Percentiles rank a stretch among this genome's conserved stretches.
These are phyloP conservation scores for Trichothecium roseum DNA, from an alignment of 2,329 filamentous ascomycete genomes.

Conservation along the genomic window DNA sequence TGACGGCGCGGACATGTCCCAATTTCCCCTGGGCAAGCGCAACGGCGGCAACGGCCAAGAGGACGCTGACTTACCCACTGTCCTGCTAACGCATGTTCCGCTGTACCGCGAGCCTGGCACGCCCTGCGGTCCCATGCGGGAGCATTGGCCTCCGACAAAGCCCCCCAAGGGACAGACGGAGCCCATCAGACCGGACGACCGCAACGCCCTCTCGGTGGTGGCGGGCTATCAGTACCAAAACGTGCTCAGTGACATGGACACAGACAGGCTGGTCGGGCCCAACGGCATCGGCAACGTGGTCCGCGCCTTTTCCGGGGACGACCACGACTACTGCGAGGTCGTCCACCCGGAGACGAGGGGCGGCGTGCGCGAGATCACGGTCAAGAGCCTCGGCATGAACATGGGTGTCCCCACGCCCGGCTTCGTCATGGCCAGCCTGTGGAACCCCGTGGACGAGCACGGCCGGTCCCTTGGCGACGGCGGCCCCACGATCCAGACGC, in stretches of 20 bases:
- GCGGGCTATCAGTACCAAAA: constrained; percentile 95
- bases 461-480: constrained; percentile 36
- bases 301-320: constrained; percentile 88
- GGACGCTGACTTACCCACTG: constrained; percentile 63
- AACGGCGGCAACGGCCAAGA: constrained; percentile 33
- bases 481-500: constrained; percentile 65
- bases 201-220: constrained; percentile 68
- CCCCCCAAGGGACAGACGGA: constrained; percentile 46
- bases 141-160: constrained; percentile 66
- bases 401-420: constrained; percentile 89
- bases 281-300: constrained; percentile 70
- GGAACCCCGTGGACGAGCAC: constrained; percentile 70
- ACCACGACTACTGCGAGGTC: constrained; percentile 95
- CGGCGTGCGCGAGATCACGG: constrained; percentile 72
- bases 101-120: constrained; percentile 74
- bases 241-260: constrained; percentile 69
- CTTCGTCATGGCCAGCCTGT: constrained; percentile 80
- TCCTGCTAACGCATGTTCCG: constrained; percentile 85
- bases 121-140: constrained; percentile 77
- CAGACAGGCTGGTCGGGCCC: constrained; percentile 63
- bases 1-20: constrained; percentile 27
- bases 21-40: constrained; percentile 20
- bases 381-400: constrained; percentile 91
- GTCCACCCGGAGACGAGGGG: constrained; percentile 61
- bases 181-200: constrained; percentile 50